Conservation (phyloP, 2,329 filamentous ascomycete genomes). For the Pestalotiopsis sp. region DNA sequence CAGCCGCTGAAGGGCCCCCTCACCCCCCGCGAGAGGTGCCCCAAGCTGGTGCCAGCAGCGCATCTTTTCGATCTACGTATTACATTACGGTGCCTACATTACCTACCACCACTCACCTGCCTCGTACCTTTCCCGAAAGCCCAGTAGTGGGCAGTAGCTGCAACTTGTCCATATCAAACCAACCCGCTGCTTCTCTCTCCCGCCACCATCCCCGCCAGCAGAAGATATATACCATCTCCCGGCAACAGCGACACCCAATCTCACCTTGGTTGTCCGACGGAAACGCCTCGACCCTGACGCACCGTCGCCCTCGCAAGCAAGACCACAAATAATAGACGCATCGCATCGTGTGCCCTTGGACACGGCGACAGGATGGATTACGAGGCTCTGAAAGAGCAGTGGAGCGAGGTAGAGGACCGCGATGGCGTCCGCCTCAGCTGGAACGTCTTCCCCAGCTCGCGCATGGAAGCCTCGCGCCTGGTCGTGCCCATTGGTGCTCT, state of each 20-base stretch:
- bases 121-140: too few relatives aligned
- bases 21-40: too few relatives aligned
- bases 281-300: too few relatives aligned
- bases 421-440: slow-evolving; percentile 96
- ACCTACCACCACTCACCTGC: too few relatives aligned
- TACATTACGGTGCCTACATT: too few relatives aligned
- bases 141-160: slow-evolving; percentile 4
- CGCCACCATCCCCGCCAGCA: neutral
- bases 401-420: slow-evolving; percentile 93
- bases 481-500: slow-evolving; percentile 95
- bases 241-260: neutral
- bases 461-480: slow-evolving; percentile 95
- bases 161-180: slow-evolving; percentile 17
- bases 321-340: too few relatives aligned
- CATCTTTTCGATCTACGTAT: too few relatives aligned
- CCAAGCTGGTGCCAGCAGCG: too few relatives aligned
- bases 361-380: slow-evolving; percentile 72
- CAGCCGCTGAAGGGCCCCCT: too few relatives aligned
- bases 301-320: too few relatives aligned
- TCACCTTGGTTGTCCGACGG: too few relatives aligned
- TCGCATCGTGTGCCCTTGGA: neutral
- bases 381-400: slow-evolving; percentile 91
- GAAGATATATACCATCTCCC: neutral
- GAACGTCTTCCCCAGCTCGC: slow-evolving; percentile 98
- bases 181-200: neutral